A percentile compares a stretch with the other conserved stretches of the same genome.
Evolutionary conservation across 2,329 filamentous ascomycete species (phyloP).

Genomic region (Falciphora oryzae): DNA sequence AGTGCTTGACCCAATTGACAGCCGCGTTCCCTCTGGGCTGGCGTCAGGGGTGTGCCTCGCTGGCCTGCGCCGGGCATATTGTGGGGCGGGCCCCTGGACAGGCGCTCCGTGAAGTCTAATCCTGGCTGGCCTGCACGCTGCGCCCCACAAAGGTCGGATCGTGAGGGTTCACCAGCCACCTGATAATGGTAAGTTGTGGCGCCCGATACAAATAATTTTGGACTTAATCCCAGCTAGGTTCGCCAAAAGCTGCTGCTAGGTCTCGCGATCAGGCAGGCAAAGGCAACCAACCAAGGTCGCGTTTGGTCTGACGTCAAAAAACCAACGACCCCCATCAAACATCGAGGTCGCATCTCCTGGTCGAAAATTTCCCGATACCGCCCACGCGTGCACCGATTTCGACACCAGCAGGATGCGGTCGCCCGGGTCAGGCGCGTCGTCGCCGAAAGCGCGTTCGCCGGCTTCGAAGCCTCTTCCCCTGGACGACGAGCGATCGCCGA

Average conservation of each 20-base stretch:
- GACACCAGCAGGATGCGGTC: background rate
- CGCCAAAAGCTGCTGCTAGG: background rate
- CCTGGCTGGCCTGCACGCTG: background rate
- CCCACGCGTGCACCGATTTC: background rate
- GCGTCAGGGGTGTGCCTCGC: background rate
- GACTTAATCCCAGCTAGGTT: too few relatives aligned
- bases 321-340: background rate
- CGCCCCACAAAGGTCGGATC: background rate
- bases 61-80: background rate
- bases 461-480: conserved; percentile 7
- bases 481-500: conserved; percentile 21
- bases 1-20: background rate
- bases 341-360: background rate
- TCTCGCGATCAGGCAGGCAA: background rate
- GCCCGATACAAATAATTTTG: conserved; percentile 1
- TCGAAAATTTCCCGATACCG: background rate
- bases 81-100: background rate
- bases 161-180: background rate
- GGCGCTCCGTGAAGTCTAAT: too few relatives aligned
- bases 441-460: conserved; percentile 7
- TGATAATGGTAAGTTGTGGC: background rate
- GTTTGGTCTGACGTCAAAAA: background rate
- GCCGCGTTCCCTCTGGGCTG: too few relatives aligned
- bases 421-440: background rate
- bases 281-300: background rate